Conservation (phyloP, 2,329 filamentous ascomycete species). For the Decorospora gaudefroyi region DNA sequence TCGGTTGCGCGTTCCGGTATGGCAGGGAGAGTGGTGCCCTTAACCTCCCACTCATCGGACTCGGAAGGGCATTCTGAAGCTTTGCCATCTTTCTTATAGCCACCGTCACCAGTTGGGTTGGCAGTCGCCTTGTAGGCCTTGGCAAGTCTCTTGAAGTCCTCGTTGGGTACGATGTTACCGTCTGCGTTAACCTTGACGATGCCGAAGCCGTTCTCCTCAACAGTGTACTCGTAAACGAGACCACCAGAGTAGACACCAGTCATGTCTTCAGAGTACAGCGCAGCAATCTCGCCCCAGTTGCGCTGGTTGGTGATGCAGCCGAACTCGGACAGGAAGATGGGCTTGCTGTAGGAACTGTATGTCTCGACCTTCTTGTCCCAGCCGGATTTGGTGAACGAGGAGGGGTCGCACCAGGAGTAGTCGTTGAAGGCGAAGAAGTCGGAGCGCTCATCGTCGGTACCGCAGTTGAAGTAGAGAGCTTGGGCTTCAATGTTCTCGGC, state of each 20-base stretch:
- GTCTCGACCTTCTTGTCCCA: conserved; percentile 64
- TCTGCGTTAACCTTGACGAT: conserved; percentile 68
- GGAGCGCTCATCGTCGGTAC: conserved; percentile 77
- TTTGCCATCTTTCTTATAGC: conserved; percentile 59
- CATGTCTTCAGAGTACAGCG: conserved; percentile 84
- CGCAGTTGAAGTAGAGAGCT: conserved; percentile 92
- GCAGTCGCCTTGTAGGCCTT: conserved; percentile 55
- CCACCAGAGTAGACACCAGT: conserved; percentile 90
- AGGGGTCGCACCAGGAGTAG: conserved; percentile 71
- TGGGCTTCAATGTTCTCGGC: conserved; percentile 82
- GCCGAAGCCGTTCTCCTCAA: conserved; percentile 69
- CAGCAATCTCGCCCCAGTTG: conserved; percentile 75
- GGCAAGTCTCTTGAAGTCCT: conserved; percentile 66
- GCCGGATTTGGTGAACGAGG: conserved; percentile 70
- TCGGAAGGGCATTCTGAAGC: conserved; percentile 60
- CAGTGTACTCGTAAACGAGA: conserved; percentile 91
- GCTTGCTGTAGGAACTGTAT: conserved; percentile 46
- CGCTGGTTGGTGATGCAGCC: conserved; percentile 84
- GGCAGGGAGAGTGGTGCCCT: conserved; percentile 57
- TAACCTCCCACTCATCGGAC: conserved; percentile 61
- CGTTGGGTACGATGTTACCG: conserved; percentile 59
- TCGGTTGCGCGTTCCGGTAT: conserved; percentile 60
- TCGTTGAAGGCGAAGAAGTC: conserved; percentile 92
- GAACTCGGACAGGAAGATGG: conserved; percentile 88
- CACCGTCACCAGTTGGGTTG: conserved; percentile 61